These are phyloP conservation scores for Aspergillus persii DNA, from an alignment of 2,329 filamentous ascomycete genomes.

Conservation along the genomic window DNA sequence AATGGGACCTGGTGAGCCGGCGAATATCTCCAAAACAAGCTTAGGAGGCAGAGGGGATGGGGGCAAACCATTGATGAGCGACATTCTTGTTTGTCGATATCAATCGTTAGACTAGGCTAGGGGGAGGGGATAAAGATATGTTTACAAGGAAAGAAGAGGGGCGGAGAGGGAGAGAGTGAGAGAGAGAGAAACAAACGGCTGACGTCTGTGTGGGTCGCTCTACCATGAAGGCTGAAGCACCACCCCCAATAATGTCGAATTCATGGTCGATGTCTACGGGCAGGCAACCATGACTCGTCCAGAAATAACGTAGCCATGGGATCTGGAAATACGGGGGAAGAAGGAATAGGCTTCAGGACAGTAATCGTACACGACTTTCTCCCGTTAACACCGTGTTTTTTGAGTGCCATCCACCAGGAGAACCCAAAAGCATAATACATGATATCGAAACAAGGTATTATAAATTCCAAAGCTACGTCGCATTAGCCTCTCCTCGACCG, in stretches of 20 bases:
- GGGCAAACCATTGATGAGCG: conserved; percentile 44
- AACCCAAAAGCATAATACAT: background rate
- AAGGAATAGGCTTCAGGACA: background rate
- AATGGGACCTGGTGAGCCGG: background rate
- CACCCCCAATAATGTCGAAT: no score
- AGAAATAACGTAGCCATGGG: no score
- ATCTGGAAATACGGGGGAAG: background rate
- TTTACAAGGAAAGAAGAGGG: conserved; percentile 3
- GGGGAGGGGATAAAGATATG: no score
- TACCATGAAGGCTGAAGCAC: no score
- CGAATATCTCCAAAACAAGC: no score
- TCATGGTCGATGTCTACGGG: no score
- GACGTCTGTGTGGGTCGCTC: conserved; percentile 6
- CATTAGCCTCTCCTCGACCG: conserved; percentile 28
- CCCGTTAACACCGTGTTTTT: background rate
- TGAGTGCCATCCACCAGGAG: background rate
- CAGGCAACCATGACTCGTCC: no score
- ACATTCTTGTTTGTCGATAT: conserved; percentile 32
- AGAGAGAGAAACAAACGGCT: background rate
- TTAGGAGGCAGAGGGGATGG: background rate
- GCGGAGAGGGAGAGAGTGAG: background rate
- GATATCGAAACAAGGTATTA: background rate
- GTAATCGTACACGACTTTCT: background rate
- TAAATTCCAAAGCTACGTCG: conserved; percentile 12
- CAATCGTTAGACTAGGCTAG: background rate